Conservation (phyloP, 106 monocot genomes). For the Dendrobium huoshanense region DNA sequence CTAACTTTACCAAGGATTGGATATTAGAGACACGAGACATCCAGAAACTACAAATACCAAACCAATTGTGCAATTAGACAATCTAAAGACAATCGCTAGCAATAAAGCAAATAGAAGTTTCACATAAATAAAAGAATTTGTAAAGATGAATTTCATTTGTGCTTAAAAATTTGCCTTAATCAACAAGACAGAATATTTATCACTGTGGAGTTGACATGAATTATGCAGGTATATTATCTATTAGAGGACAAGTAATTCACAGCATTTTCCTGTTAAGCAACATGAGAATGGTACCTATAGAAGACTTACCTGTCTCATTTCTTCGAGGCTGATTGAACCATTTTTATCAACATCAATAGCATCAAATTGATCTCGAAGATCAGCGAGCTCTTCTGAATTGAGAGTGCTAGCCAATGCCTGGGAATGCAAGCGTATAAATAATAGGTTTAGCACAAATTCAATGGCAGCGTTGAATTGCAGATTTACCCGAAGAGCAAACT, state of each 20-base stretch:
- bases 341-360: conserved; percentile 98
- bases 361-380: conserved; percentile 88
- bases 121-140: no score
- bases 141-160: no score
- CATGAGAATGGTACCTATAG: not conserved
- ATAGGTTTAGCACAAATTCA: not conserved
- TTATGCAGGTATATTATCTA: not conserved
- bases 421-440: conserved; percentile 4
- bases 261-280: not conserved
- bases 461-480: not conserved
- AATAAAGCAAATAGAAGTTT: no score
- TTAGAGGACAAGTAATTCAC: not conserved
- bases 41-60: no score
- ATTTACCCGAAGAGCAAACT: conserved; percentile 85
- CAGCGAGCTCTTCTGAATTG: conserved; percentile 67
- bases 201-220: not conserved
- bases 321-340: conserved; percentile 92
- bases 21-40: no score
- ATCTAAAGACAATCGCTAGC: no score
- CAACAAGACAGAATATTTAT: not conserved
- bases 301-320: conserved; percentile 80
- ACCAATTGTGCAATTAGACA: no score
- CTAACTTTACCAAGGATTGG: no score
- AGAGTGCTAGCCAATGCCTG: conserved; percentile 94
- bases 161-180: not conserved